phyloP scores from a whole-genome alignment of 2,329 filamentous ascomycete species.

The Colletotrichum sublineola region DNA sequence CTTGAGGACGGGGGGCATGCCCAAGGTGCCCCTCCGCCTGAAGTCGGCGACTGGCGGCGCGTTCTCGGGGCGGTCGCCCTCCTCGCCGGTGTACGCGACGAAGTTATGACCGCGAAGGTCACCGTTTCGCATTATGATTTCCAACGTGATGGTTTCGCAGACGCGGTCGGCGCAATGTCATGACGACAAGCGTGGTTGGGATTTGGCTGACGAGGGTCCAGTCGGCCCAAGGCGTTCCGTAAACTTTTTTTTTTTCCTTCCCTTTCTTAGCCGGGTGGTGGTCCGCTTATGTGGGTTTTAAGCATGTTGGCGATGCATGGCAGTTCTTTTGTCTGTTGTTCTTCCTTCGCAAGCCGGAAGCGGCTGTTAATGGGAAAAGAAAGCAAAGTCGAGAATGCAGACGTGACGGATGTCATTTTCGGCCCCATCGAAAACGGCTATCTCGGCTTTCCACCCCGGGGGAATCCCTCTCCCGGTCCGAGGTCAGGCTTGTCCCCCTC shows the following conservation, averaged over 20 bases:
- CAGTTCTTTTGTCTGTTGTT: neutral
- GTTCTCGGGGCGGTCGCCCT: neutral
- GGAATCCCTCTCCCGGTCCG: neutral
- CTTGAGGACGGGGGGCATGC: neutral
- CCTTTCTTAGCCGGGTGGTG: neutral
- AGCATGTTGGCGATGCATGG: neutral
- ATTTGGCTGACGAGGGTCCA: neutral
- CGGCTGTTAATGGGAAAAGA: neutral
- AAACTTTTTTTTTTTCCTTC: neutral
- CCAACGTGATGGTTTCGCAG: neutral
- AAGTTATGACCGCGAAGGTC: neutral
- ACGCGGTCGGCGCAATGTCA: constrained; percentile 6
- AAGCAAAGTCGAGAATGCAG: neutral
- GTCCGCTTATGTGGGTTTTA: neutral
- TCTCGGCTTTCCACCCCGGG: neutral
- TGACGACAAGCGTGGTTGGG: neutral
- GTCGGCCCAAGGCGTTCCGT: neutral
- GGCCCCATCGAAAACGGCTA: neutral
- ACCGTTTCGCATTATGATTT: constrained; percentile 29
- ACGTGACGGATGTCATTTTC: constrained; percentile 1
- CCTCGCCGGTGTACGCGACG: neutral
- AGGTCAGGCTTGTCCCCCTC: neutral
- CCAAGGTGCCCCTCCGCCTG: constrained; percentile 20
- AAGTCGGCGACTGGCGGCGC: neutral
- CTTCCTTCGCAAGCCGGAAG: neutral